Conservation (phyloP, 2,329 filamentous ascomycete species). For the Neurospora sp. region DNA sequence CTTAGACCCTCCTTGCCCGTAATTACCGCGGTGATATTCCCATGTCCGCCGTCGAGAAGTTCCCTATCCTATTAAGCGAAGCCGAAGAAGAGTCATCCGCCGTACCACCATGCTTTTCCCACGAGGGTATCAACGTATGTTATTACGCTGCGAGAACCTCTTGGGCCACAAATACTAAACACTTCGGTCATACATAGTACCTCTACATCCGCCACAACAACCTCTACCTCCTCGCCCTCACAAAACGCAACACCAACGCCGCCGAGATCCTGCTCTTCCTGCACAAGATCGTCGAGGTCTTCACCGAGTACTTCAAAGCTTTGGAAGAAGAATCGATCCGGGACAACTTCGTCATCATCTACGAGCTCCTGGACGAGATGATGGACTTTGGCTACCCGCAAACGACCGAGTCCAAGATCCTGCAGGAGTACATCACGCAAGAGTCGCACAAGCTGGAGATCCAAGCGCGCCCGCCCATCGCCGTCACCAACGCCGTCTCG, state of each 20-base stretch:
- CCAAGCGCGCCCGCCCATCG: slow-evolving; percentile 90
- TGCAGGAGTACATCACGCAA: slow-evolving; percentile 98
- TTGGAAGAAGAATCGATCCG: slow-evolving; percentile 97
- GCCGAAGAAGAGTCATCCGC: slow-evolving; percentile 98
- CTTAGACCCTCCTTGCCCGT: slow-evolving; percentile 87
- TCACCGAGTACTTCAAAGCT: slow-evolving; percentile 99
- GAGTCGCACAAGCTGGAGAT: slow-evolving; percentile 98
- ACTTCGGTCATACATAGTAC: slow-evolving; percentile 47
- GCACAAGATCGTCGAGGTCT: slow-evolving; percentile 96
- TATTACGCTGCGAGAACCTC: neutral
- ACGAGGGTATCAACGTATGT: slow-evolving; percentile 94
- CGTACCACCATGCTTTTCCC: slow-evolving; percentile 94
- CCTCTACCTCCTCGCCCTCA: slow-evolving; percentile 93
- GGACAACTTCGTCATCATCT: slow-evolving; percentile 99
- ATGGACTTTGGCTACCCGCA: slow-evolving; percentile 99
- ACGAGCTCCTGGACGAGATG: slow-evolving; percentile 98
- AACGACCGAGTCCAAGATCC: slow-evolving; percentile 95
- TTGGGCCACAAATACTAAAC: neutral
- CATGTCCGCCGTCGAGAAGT: slow-evolving; percentile 98
- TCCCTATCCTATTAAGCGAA: slow-evolving; percentile 89
- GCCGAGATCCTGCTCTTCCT: slow-evolving; percentile 97
- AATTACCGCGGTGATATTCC: slow-evolving; percentile 98
- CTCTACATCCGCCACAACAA: slow-evolving; percentile 99
- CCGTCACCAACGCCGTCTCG: slow-evolving; percentile 94
- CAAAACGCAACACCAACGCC: slow-evolving; percentile 97